Evolutionary conservation across 495 filamentous ascomycete species (phyloP), one percentile per base, ranked within the genome.

Genomic region (Bombardia bombarda): DNA sequence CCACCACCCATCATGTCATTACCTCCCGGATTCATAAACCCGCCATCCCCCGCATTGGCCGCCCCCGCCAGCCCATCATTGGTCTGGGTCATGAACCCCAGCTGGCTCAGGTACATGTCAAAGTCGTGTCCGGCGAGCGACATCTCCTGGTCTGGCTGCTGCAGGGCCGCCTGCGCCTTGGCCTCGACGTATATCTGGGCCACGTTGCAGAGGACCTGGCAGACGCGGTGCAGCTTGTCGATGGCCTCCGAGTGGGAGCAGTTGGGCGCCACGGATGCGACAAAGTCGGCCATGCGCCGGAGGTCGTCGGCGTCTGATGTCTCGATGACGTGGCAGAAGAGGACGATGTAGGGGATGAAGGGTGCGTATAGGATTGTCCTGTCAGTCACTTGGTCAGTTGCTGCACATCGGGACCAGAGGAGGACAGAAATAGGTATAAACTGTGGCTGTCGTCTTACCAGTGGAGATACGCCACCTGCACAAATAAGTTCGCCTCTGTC

Each of bases 251-350:
- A 79, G 8, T 75, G 60, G 12, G 56, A 57, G 44, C 63, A 68
- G 16, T 70, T 64, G 0, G 74, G 66, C 38, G 68, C 62, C 4
- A 85, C 69, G 19, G 77, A 80, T 7, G 59, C 55, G 34, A 78
- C 69, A 47, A 85, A 85, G 7, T 70, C 67, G 24, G 69, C 66
- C 1, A 85, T 68, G 0, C 65, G 66, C 17, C 52, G 33, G 4
- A 82, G 65, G 43, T 84, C 80, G 13, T 58, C 53, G 18, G 52
- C 34, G 41, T 64, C 50, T 0, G 62, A 67, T 0, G 68, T 71
- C 52, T 77, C 72, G 44, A 86, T 75, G 3, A 78, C 69, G 46
- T 84, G 73, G 65, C 81, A 83, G 66, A 86, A 84, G 4, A 86
- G 65, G 2, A 84, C 76, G 37, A 83, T 80, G 53, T 83, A 79